Percentiles rank a stretch among this genome's conserved stretches.
Conservation (phyloP, 352 stramenopile species). For the Phytophthora sansomeana region DNA sequence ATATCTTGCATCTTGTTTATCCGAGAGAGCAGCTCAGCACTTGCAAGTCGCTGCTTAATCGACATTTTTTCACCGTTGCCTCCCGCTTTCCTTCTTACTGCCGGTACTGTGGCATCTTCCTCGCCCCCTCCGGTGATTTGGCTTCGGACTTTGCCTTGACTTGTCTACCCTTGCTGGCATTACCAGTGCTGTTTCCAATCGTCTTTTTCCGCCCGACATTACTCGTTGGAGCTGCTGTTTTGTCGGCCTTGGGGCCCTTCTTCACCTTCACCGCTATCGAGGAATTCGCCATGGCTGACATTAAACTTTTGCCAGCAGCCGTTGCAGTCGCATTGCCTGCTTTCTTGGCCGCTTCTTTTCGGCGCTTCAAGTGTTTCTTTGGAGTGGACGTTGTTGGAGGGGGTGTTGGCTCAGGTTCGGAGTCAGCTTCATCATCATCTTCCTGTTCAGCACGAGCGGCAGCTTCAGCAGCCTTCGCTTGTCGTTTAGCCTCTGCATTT, state of each 20-base stretch:
- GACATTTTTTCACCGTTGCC: constrained; percentile 42
- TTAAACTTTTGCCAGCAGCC: constrained; percentile 19
- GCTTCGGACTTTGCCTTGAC: constrained; percentile 12
- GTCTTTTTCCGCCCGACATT: constrained; percentile 16
- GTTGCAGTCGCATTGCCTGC: constrained; percentile 3
- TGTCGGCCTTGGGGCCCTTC: constrained; percentile 6
- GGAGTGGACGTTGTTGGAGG: constrained; percentile 12
- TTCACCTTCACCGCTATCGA: constrained; percentile 20
- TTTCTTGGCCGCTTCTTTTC: constrained; percentile 40
- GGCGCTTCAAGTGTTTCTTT: constrained; percentile 50
- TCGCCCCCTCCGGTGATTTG: constrained; percentile 9
- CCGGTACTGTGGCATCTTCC: not conserved
- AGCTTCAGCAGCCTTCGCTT: constrained; percentile 35
- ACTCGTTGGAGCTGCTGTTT: not conserved
- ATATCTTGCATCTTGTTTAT: constrained; percentile 71
- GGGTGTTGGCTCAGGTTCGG: constrained; percentile 33
- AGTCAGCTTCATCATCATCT: constrained; percentile 29
- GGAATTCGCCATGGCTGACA: constrained; percentile 25
- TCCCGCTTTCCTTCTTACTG: constrained; percentile 26
- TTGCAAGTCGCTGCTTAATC: constrained; percentile 54
- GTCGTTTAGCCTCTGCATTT: constrained; percentile 47
- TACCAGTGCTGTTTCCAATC: not conserved
- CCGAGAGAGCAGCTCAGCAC: constrained; percentile 56
- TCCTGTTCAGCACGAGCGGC: constrained; percentile 29
- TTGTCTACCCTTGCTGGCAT: constrained; percentile 1